Evolutionary conservation across 208 protist genomes (phyloP).

Genomic region (Vickermania ingenoplastis): DNA sequence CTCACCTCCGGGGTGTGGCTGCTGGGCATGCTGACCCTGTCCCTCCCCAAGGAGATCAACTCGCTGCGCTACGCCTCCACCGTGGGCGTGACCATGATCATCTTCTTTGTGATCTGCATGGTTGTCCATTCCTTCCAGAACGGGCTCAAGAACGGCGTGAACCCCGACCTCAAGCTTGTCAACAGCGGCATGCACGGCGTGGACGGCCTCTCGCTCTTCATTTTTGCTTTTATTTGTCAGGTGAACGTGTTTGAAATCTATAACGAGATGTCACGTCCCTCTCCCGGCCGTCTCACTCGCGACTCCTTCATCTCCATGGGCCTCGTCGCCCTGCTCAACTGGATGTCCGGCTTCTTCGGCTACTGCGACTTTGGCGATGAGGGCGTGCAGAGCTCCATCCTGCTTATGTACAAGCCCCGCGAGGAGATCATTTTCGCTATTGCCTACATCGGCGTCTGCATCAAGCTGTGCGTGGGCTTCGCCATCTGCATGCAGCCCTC

Average conservation of each 20-base stretch:
- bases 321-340: slow-evolving; percentile 16
- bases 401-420: slow-evolving; percentile 17
- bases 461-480: slow-evolving; percentile 22
- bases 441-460: slow-evolving; percentile 17
- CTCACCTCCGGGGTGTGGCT: slow-evolving; percentile 40
- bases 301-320: slow-evolving; percentile 3
- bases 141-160: slow-evolving; percentile 17
- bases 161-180: slow-evolving; percentile 24
- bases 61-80: slow-evolving; percentile 48
- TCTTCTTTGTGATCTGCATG: slow-evolving; percentile 28
- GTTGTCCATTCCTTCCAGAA: slow-evolving; percentile 14
- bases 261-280: slow-evolving; percentile 22
- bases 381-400: slow-evolving; percentile 16
- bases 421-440: slow-evolving; percentile 8
- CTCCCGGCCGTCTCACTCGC: slow-evolving; percentile 28
- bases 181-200: slow-evolving; percentile 20
- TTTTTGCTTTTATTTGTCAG: slow-evolving; percentile 25
- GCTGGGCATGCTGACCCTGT: slow-evolving; percentile 49
- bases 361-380: slow-evolving; percentile 16
- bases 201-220: slow-evolving; percentile 10
- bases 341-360: slow-evolving; percentile 22
- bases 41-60: slow-evolving; percentile 50
- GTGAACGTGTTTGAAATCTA: slow-evolving; percentile 33
- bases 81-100: slow-evolving; percentile 24
- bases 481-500: slow-evolving; percentile 10